phyloP scores from a whole-genome alignment of 495 filamentous ascomycete species.

The Umbilicaria muhlenbergii region DNA sequence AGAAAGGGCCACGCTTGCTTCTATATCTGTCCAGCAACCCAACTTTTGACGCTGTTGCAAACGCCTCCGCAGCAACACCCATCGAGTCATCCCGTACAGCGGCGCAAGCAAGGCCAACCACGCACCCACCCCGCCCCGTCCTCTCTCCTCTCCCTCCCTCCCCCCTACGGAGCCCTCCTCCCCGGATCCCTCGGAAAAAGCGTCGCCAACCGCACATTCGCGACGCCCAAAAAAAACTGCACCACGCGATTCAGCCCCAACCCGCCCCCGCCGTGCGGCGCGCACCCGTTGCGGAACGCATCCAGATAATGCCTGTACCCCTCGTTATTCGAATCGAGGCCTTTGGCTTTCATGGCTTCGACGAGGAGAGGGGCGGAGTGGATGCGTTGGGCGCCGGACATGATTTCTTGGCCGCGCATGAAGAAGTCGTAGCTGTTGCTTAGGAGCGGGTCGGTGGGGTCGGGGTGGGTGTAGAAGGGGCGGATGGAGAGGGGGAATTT shows the following conservation, averaged over 20 bases:
- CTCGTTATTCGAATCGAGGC: conserved; percentile 49
- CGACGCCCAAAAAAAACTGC: conserved; percentile 72
- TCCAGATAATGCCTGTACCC: conserved; percentile 77
- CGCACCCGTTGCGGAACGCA: conserved; percentile 62
- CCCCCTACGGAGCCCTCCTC: conserved; percentile 48
- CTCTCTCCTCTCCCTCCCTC: background rate
- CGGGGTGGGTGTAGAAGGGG: conserved; percentile 82
- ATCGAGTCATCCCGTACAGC: too few relatives aligned
- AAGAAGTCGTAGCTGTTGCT: conserved; percentile 88
- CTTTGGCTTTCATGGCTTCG: conserved; percentile 46
- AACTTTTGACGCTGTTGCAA: too few relatives aligned
- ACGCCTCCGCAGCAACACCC: too few relatives aligned
- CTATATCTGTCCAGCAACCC: too few relatives aligned
- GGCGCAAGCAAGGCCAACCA: too few relatives aligned
- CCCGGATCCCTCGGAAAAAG: conserved; percentile 78
- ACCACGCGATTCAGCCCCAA: conserved; percentile 81
- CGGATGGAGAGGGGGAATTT: conserved; percentile 76
- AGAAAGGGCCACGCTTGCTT: too few relatives aligned
- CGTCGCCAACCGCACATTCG: conserved; percentile 62
- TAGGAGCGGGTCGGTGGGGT: conserved; percentile 46
- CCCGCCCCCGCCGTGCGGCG: conserved; percentile 75
- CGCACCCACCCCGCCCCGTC: background rate
- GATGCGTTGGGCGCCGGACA: conserved; percentile 77
- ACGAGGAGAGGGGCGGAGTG: conserved; percentile 55
- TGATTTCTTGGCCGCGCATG: conserved; percentile 84